phyloP scores from a whole-genome alignment of 1,284 basidiomycete species.

The Wallemia ichthyophaga region DNA sequence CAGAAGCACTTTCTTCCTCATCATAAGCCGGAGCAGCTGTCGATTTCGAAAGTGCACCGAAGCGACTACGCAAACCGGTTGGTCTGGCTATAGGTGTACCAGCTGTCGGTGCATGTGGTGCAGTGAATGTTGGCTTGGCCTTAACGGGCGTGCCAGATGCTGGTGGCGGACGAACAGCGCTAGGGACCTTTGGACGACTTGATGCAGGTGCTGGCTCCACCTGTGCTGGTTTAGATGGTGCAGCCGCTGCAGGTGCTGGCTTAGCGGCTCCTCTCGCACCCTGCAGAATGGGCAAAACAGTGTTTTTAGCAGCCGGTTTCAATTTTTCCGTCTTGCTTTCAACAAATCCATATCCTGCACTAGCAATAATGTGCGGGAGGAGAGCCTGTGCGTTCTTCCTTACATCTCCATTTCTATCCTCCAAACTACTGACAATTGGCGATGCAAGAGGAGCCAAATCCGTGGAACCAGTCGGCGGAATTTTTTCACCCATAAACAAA shows the following conservation, averaged over 20 bases:
- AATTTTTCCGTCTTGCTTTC: constrained; percentile 56
- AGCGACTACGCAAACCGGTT: neutral
- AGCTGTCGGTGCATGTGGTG: constrained; percentile 5
- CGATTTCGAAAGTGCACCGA: neutral
- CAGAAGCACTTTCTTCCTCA: neutral
- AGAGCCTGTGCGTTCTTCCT: constrained; percentile 65
- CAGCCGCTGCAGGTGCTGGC: constrained; percentile 11
- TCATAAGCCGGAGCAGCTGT: neutral
- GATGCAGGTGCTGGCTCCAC: constrained; percentile 14
- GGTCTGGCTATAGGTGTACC: neutral
- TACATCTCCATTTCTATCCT: constrained; percentile 73
- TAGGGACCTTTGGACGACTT: constrained; percentile 2
- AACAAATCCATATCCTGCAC: constrained; percentile 54
- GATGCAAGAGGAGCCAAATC: constrained; percentile 45
- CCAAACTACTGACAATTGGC: constrained; percentile 48
- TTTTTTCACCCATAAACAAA: constrained; percentile 11
- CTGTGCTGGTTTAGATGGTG: constrained; percentile 9
- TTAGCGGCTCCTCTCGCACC: constrained; percentile 15
- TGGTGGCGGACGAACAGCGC: neutral
- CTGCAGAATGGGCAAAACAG: constrained; percentile 65
- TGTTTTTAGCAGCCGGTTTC: constrained; percentile 67
- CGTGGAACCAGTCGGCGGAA: constrained; percentile 21
- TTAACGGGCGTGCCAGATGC: constrained; percentile 3
- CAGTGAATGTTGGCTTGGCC: neutral
- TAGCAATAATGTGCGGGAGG: constrained; percentile 44